phyloP scores from a whole-genome alignment of 768 basidiomycete species.

The Peribolospora baueri region DNA sequence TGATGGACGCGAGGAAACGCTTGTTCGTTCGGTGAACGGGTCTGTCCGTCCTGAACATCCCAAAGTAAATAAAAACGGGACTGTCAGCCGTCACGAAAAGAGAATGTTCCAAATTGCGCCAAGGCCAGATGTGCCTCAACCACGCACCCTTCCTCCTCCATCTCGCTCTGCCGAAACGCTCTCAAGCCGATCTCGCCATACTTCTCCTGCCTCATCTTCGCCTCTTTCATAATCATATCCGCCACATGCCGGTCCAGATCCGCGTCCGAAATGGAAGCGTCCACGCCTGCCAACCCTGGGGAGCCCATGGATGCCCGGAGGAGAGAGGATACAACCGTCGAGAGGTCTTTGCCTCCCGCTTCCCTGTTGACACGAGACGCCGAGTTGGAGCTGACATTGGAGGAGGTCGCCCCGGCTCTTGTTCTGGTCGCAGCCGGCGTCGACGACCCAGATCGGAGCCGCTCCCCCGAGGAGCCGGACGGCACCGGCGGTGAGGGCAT shows the following conservation, averaged over 20 bases:
- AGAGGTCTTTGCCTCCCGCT: no score
- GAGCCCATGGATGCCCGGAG: not conserved
- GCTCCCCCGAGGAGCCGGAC: no score
- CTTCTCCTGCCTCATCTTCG: slow-evolving; percentile 64
- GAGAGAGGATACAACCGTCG: no score
- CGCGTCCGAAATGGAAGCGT: slow-evolving; percentile 28
- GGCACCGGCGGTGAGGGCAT: no score
- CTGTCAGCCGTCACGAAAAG: not conserved
- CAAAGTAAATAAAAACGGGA: not conserved
- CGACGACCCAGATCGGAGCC: no score
- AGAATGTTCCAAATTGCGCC: no score
- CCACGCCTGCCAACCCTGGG: slow-evolving; percentile 7
- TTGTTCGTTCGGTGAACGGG: slow-evolving; percentile 40
- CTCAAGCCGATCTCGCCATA: slow-evolving; percentile 51
- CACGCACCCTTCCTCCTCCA: not conserved
- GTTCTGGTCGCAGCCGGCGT: no score
- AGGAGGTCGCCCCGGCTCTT: no score
- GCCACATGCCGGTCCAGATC: slow-evolving; percentile 82
- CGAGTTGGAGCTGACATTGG: no score
- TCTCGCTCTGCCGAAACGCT: slow-evolving; percentile 36
- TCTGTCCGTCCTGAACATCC: not conserved
- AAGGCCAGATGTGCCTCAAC: not conserved
- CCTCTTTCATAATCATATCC: slow-evolving; percentile 72
- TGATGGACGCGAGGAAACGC: slow-evolving; percentile 34
- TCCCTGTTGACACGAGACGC: no score